phyloP scores from a whole-genome alignment of 495 filamentous ascomycete species.

The Aspergillus incahuasiensis region DNA sequence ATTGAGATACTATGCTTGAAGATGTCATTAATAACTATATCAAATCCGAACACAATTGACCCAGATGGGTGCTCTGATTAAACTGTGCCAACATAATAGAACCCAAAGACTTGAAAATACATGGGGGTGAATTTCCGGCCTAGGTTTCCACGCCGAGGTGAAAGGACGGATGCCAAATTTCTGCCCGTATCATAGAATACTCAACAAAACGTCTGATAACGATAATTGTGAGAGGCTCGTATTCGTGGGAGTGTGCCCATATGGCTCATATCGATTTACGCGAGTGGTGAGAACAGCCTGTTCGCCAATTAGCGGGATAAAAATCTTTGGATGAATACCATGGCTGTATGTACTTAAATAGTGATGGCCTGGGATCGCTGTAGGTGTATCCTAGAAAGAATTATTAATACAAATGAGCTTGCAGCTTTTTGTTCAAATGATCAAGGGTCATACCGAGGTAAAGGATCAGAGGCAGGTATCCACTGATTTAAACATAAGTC shows the following conservation, averaged over 20 bases:
- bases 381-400: conserved; percentile 72
- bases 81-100: conserved; percentile 11
- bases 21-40: too few species aligned
- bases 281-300: conserved; percentile 72
- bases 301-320: conserved; percentile 17
- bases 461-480: conserved; percentile 93
- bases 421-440: background rate
- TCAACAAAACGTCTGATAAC: background rate
- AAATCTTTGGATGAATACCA: background rate
- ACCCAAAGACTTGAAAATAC: conserved; percentile 20
- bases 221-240: background rate
- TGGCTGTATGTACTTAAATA: conserved; percentile 69
- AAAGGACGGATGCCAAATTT: background rate
- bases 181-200: background rate
- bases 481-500: conserved; percentile 55
- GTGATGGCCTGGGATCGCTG: conserved; percentile 84
- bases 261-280: conserved; percentile 20
- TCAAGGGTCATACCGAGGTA: conserved; percentile 72
- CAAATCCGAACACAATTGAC: background rate
- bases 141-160: conserved; percentile 3
- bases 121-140: conserved; percentile 10
- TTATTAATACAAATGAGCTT: conserved; percentile 9
- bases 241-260: background rate
- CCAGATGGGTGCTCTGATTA: conserved; percentile 5
- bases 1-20: too few species aligned